Percentiles rank a stretch among this genome's conserved stretches.
These are phyloP conservation scores for Dalbergia cultrata DNA, from an alignment of 306 rosid genomes.

Conservation along the genomic window DNA sequence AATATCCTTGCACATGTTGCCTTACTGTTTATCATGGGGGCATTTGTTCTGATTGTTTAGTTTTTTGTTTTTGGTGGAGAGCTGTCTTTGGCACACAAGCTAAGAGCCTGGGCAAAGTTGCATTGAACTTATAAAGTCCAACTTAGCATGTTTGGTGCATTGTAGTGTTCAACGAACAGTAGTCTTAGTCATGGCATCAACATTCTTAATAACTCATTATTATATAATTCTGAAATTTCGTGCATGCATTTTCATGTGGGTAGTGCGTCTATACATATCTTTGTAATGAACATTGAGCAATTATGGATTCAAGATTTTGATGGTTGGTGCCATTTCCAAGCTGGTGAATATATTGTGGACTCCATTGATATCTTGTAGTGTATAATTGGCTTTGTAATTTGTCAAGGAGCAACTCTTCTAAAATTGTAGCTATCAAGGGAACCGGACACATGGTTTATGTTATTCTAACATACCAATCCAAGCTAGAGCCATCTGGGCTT, in stretches of 20 bases:
- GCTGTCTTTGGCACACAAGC: conserved; percentile 1
- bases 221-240: conserved; percentile 4
- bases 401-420: background rate
- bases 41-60: conserved; percentile 37
- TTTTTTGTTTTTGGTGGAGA: conserved; percentile 5
- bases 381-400: conserved; percentile 11
- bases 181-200: background rate
- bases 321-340: background rate
- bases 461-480: background rate
- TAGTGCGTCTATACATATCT: background rate
- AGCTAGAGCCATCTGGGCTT: background rate
- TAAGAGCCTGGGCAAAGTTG: background rate
- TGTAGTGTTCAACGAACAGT: background rate
- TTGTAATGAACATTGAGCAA: background rate
- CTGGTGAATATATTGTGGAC: background rate
- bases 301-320: conserved; percentile 8
- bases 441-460: background rate
- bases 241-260: conserved; percentile 8
- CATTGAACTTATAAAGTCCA: background rate
- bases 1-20: background rate
- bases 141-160: conserved; percentile 19
- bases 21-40: background rate
- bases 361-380: conserved; percentile 14
- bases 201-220: conserved; percentile 1
- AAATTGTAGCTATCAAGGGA: background rate